Conservation (phyloP, 2,329 filamentous ascomycete genomes). For the Cladosporium oxysporum region DNA sequence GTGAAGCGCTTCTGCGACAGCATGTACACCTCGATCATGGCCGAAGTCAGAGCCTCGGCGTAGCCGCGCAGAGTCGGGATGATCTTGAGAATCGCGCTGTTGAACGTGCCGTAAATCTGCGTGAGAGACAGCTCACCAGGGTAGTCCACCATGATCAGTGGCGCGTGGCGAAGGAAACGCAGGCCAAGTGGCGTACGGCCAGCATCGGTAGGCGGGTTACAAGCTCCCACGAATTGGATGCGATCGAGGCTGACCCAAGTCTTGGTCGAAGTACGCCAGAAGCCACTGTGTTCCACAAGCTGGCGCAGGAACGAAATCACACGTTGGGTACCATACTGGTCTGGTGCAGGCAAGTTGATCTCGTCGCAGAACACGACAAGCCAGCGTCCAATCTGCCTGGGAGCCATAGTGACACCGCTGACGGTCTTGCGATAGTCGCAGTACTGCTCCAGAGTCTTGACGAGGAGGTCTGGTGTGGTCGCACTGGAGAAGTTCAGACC, state of each 20-base stretch:
- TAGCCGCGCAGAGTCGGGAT: constrained; percentile 94
- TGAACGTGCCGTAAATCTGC: constrained; percentile 99
- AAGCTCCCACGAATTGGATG: constrained; percentile 98
- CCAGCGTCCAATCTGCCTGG: constrained; percentile 96
- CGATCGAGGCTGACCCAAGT: constrained; percentile 96
- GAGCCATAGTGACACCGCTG: constrained; percentile 92
- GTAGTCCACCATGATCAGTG: constrained; percentile 99
- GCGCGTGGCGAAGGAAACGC: constrained; percentile 91
- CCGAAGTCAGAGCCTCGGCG: constrained; percentile 87
- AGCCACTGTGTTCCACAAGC: constrained; percentile 97
- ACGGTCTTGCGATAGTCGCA: constrained; percentile 99
- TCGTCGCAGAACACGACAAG: constrained; percentile 99
- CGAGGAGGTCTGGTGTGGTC: constrained; percentile 93
- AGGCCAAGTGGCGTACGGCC: constrained; percentile 92
- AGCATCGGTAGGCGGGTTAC: constrained; percentile 96
- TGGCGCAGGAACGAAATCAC: constrained; percentile 97
- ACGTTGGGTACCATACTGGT: constrained; percentile 95
- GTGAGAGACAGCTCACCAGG: constrained; percentile 90
- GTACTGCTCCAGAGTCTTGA: constrained; percentile 99
- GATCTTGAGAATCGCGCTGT: constrained; percentile 92
- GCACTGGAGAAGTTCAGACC: constrained; percentile 99
- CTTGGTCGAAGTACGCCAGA: constrained; percentile 97
- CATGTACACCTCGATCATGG: constrained; percentile 96
- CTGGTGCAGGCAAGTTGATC: constrained; percentile 96
- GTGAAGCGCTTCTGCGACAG: constrained; percentile 95